Evolutionary conservation across 352 stramenopile species (phyloP).

Genomic region (Peronospora farinosa): DNA sequence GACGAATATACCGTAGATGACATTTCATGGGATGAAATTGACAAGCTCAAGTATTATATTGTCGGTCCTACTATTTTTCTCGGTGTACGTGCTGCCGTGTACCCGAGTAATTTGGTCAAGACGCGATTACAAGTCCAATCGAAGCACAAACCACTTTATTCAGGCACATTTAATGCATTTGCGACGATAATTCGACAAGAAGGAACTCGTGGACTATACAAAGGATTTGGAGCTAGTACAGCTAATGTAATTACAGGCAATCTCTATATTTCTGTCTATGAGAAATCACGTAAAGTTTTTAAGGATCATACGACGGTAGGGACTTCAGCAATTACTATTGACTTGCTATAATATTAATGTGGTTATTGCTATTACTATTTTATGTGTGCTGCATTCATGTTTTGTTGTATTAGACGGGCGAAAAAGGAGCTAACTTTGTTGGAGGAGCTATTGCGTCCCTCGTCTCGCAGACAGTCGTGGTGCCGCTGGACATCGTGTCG

Average conservation of each 20-base stretch:
- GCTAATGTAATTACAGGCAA: conserved; percentile 84
- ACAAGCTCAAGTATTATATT: conserved; percentile 85
- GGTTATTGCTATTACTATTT: not conserved
- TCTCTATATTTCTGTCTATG: conserved; percentile 87
- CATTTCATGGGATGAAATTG: conserved; percentile 86
- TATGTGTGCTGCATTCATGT: not conserved
- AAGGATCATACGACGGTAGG: conserved; percentile 47
- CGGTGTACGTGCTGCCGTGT: conserved; percentile 73
- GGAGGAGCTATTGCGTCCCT: conserved; percentile 71
- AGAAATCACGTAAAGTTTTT: conserved; percentile 70
- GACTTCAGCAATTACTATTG: not conserved
- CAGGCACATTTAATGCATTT: conserved; percentile 79
- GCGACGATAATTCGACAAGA: conserved; percentile 76
- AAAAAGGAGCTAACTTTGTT: conserved; percentile 73
- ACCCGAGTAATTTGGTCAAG: conserved; percentile 86
- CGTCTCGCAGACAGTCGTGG: conserved; percentile 80
- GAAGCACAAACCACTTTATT: conserved; percentile 58
- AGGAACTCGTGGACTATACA: conserved; percentile 74
- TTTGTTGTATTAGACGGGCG: conserved; percentile 24
- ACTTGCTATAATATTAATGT: conserved; percentile 2
- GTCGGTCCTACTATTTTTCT: conserved; percentile 78
- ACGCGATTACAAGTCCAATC: conserved; percentile 85
- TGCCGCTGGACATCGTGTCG: conserved; percentile 85
- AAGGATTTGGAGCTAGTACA: conserved; percentile 82
- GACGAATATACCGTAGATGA: conserved; percentile 49